Evolutionary conservation across 495 filamentous ascomycete species (phyloP), one percentile per base, ranked within the genome.

Genomic region (Podospora australis): DNA sequence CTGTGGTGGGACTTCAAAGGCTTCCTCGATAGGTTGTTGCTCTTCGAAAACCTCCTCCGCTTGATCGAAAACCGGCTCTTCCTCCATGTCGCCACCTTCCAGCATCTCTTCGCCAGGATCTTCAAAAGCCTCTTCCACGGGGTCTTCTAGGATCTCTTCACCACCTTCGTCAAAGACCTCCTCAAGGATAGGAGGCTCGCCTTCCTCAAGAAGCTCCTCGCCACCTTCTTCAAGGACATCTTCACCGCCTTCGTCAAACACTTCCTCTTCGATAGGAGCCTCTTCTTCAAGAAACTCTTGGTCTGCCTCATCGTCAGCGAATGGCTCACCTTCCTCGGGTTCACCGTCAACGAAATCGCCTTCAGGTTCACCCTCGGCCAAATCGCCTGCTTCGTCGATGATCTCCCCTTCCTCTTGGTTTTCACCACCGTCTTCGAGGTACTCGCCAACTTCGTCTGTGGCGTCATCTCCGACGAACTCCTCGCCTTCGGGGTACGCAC

Each of bases 351-450:
- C 8, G 10, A 17, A 24, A 11, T 40, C 44, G 10, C 21, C 39
- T 6, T 43, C 21, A 30, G 22, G 19, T 14, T 39, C 45, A 8
- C 32, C 45, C 6, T 43, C 44, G 4, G 21, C 38, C 13, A 44
- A 38, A 2, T 28, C 38, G 1, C 25, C 16, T 29, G 39, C 44
- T 3, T 41, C 44, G 3, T 21, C 21, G 14, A 22, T 25, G 22
- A 47, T 35, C 14, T 42, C 40, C 34, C 40, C 48, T 6, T 32
- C 48, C 9, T 36, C 26, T n/a, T 39, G 35, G 24, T 23, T 30
- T n/a, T 20, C 49, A 40, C 19, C 8, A 23, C 38, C 29, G 7
- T 23, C 44, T 10, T 53, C 50, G 43, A 30, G 24, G 14, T 32
- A 40, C 14, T 46, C 40, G 1, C 29, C 43, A 22, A 13, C 30